Conservation (phyloP, 768 basidiomycete genomes). For the Brasilioporus rufonigricans region DNA sequence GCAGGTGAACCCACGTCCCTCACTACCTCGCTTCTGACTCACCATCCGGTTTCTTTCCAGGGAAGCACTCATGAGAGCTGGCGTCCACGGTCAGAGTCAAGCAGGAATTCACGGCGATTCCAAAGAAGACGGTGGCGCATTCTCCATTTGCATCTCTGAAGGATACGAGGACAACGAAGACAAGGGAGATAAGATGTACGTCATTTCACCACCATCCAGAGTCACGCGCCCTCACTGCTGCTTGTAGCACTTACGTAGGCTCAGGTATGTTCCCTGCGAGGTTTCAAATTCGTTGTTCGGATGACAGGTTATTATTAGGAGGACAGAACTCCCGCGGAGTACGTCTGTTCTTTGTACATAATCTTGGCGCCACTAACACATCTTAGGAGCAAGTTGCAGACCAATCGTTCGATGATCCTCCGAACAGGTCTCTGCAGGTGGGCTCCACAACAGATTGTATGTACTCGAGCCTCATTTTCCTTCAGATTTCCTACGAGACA, state of each 20-base stretch:
- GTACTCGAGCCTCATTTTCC: not conserved
- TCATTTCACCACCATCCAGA: not conserved
- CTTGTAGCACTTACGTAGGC: conserved; percentile 35
- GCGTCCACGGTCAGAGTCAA: conserved; percentile 33
- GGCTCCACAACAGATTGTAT: not conserved
- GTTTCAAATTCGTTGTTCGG: not conserved
- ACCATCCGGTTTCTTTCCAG: conserved; percentile 15
- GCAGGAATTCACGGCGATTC: conserved; percentile 41
- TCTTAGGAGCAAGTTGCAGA: conserved; percentile 21
- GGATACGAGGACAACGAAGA: conserved; percentile 43
- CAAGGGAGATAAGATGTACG: conserved; percentile 37
- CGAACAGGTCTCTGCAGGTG: conserved; percentile 23
- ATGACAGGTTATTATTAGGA: conserved; percentile 11
- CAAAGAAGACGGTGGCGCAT: conserved; percentile 28
- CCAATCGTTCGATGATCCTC: conserved; percentile 21
- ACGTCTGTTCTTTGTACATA: not conserved
- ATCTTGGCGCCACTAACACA: not conserved
- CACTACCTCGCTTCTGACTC: not conserved
- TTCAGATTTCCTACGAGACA: conserved; percentile 29
- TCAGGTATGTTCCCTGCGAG: conserved; percentile 17
- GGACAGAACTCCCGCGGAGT: conserved; percentile 20
- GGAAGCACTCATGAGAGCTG: conserved; percentile 16
- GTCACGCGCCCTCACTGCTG: not conserved
- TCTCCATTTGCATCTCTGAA: conserved; percentile 41
- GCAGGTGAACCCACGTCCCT: conserved; percentile 2